Conservation (phyloP, 2,329 filamentous ascomycete species). For the Botrytis medusae region DNA sequence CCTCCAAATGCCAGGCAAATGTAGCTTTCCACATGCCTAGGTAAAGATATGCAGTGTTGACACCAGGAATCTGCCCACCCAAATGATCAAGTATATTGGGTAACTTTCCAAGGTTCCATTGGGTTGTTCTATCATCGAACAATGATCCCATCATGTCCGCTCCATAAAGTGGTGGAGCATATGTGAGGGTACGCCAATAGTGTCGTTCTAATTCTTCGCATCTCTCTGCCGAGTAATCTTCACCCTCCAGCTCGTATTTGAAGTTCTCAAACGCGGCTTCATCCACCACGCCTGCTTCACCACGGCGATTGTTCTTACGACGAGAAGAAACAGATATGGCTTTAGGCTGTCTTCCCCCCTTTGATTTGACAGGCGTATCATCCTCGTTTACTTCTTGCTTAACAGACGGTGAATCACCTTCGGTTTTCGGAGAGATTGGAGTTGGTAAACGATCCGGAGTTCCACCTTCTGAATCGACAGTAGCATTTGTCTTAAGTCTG, state of each 20-base stretch:
- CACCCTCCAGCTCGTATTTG: slow-evolving; percentile 81
- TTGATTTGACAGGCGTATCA: slow-evolving; percentile 43
- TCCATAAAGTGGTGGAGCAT: slow-evolving; percentile 90
- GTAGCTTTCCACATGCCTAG: slow-evolving; percentile 99
- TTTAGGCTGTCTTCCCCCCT: slow-evolving; percentile 52
- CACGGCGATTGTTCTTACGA: slow-evolving; percentile 80
- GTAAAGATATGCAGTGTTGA: slow-evolving; percentile 97
- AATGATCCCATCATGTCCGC: slow-evolving; percentile 95
- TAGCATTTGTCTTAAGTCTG: slow-evolving; percentile 33
- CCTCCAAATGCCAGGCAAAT: slow-evolving; percentile 98
- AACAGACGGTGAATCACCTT: slow-evolving; percentile 40
- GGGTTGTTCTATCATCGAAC: slow-evolving; percentile 79
- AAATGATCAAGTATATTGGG: slow-evolving; percentile 92
- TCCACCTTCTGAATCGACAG: slow-evolving; percentile 42
- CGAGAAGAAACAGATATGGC: slow-evolving; percentile 74
- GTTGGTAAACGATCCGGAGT: slow-evolving; percentile 50
- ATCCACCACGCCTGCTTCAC: slow-evolving; percentile 79
- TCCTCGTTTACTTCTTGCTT: slow-evolving; percentile 46
- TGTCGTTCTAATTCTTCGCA: slow-evolving; percentile 92
- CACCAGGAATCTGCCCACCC: slow-evolving; percentile 92
- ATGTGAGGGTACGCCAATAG: slow-evolving; percentile 97
- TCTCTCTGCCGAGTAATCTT: slow-evolving; percentile 85
- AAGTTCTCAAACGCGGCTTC: slow-evolving; percentile 89
- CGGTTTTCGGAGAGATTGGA: slow-evolving; percentile 50
- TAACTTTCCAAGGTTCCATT: slow-evolving; percentile 93